A percentile compares a stretch with the other conserved stretches of the same genome.
phyloP scores from a whole-genome alignment of 495 filamentous ascomycete genomes.

The Xylaria longipes region DNA sequence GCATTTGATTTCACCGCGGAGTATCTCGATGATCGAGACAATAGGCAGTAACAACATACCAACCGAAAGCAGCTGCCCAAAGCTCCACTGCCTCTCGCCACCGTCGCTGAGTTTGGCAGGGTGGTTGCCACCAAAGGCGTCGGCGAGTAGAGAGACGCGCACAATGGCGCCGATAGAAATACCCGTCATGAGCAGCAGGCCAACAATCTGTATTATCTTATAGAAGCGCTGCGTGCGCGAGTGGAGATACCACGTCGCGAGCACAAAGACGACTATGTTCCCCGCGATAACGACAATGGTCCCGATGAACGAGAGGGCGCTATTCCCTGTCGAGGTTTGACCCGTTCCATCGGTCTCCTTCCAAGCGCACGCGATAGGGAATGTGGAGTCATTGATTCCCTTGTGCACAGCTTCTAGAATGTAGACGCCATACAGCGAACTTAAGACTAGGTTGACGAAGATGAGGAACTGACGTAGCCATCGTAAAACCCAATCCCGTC shows the following conservation, averaged over 20 bases:
- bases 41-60: constrained; percentile 61
- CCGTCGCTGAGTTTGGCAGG: constrained; percentile 49
- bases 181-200: constrained; percentile 54
- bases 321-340: constrained; percentile 34
- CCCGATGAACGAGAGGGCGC: constrained; percentile 52
- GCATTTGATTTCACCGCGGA: constrained; percentile 57
- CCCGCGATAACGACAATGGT: constrained; percentile 60
- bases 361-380: constrained; percentile 64
- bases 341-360: constrained; percentile 27
- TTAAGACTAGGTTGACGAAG: constrained; percentile 62
- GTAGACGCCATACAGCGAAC: constrained; percentile 55
- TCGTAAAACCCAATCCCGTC: constrained; percentile 64
- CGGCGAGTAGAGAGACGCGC: constrained; percentile 55
- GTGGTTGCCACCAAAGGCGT: constrained; percentile 56
- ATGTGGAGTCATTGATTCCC: constrained; percentile 50
- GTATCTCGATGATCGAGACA: constrained; percentile 60
- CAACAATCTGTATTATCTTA: constrained; percentile 52
- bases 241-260: constrained; percentile 64
- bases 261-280: constrained; percentile 55
- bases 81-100: constrained; percentile 63
- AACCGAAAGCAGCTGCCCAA: constrained; percentile 61
- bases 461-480: constrained; percentile 66
- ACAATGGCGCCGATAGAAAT: constrained; percentile 58
- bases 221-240: constrained; percentile 51
- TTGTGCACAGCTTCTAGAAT: constrained; percentile 54